A percentile compares a stretch with the other conserved stretches of the same genome.
phyloP scores from a whole-genome alignment of 495 filamentous ascomycete species.

The Penicillium atrosanguineum region DNA sequence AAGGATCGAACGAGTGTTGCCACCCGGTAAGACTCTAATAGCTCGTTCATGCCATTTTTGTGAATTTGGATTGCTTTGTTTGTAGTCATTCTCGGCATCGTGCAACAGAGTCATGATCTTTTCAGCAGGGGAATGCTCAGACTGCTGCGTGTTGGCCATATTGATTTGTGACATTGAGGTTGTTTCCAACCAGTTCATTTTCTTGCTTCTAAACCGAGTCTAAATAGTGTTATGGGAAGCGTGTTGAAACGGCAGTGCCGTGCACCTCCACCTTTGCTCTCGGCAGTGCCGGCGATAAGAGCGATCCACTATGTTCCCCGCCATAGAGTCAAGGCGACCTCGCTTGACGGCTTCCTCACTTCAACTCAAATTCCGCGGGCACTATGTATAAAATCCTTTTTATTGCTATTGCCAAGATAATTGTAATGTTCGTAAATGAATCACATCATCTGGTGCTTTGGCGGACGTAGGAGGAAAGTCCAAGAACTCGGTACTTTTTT shows the following conservation, averaged over 20 bases:
- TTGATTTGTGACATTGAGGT: neutral
- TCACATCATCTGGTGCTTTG: neutral
- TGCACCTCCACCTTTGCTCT: neutral
- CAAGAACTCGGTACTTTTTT: neutral
- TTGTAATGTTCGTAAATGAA: no score
- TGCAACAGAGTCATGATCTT: neutral
- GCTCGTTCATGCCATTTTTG: neutral
- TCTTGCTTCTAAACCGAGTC: neutral
- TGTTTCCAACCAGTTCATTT: neutral
- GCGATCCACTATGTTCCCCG: neutral
- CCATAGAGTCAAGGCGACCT: neutral
- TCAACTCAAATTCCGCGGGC: no score
- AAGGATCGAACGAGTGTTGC: conserved; percentile 59
- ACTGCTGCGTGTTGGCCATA: neutral
- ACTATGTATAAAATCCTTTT: no score
- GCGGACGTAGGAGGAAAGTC: neutral
- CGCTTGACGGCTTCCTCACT: no score
- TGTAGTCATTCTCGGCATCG: neutral
- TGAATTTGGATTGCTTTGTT: neutral
- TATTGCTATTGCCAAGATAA: neutral
- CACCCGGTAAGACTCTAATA: conserved; percentile 45
- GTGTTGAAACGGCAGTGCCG: neutral
- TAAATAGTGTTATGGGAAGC: neutral
- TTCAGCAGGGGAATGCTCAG: neutral
- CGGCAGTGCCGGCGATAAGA: neutral